These are phyloP conservation scores for Raphidocelis subcapitata DNA, from an alignment of 139 green algal species.

Conservation along the genomic window DNA sequence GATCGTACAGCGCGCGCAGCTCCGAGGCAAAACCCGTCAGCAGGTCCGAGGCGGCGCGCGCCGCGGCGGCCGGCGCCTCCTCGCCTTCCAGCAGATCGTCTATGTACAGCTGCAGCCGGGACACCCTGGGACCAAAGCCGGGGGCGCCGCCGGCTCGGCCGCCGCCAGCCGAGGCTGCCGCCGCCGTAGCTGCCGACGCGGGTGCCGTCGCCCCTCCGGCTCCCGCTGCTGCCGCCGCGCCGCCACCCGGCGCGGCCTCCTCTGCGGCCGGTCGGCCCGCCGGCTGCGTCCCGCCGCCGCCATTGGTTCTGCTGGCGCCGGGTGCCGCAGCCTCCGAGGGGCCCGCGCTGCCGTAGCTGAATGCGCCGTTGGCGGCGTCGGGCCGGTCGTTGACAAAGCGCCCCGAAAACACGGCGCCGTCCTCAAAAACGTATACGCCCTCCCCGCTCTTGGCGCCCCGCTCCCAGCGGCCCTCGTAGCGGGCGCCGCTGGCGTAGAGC, in stretches of 20 bases:
- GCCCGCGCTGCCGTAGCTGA: constrained; percentile 32
- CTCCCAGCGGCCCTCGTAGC: constrained; percentile 52
- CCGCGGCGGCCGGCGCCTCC: constrained; percentile 22
- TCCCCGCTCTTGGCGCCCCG: constrained; percentile 33
- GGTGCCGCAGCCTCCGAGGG: no score
- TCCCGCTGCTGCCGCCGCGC: not conserved
- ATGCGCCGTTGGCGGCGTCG: constrained; percentile 27
- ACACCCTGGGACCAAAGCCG: constrained; percentile 5
- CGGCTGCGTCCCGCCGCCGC: not conserved
- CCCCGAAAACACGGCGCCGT: constrained; percentile 47
- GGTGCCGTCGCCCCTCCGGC: no score
- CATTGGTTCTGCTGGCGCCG: not conserved
- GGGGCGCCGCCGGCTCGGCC: not conserved
- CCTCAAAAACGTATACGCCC: constrained; percentile 46
- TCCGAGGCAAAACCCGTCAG: constrained; percentile 62
- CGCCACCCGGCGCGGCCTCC: no score
- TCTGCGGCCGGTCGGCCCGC: no score
- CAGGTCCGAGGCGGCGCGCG: constrained; percentile 42
- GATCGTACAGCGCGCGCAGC: constrained; percentile 64
- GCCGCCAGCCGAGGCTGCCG: not conserved
- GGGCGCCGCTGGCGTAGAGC: constrained; percentile 60
- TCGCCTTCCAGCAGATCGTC: constrained; percentile 49
- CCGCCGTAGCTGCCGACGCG: not conserved
- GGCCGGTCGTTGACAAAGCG: constrained; percentile 55
- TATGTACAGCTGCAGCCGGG: constrained; percentile 34